Conservation (phyloP, 2,329 filamentous ascomycete genomes). For the Arachnomyces sp. region DNA sequence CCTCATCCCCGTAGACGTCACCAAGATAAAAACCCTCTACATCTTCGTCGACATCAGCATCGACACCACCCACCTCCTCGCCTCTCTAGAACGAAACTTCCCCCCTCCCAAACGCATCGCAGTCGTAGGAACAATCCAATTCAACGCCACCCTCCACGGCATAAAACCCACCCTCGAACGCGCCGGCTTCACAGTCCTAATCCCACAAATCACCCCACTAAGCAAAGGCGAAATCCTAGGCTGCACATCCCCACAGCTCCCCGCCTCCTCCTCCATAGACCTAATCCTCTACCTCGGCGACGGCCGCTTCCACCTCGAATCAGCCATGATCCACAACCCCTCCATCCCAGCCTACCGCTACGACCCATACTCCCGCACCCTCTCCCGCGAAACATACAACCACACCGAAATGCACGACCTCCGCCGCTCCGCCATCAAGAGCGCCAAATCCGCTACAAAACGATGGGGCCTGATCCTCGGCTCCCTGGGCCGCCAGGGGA, state of each 20-base stretch:
- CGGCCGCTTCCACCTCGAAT: conserved; percentile 91
- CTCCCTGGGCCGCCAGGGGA: conserved; percentile 85
- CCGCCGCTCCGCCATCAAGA: conserved; percentile 65
- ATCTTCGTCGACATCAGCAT: conserved; percentile 98
- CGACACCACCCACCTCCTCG: conserved; percentile 77
- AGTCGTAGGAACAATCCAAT: conserved; percentile 94
- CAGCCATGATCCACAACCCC: conserved; percentile 98
- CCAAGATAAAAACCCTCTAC: conserved; percentile 93
- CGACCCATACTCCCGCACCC: conserved; percentile 85
- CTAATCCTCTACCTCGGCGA: conserved; percentile 84
- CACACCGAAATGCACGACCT: conserved; percentile 84
- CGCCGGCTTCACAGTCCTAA: conserved; percentile 74
- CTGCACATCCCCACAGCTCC: conserved; percentile 81
- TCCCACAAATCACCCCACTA: conserved; percentile 86
- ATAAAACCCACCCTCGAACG: conserved; percentile 68
- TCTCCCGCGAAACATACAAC: conserved; percentile 85
- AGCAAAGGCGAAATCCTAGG: conserved; percentile 94
- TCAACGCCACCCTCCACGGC: conserved; percentile 93
- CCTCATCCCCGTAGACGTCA: conserved; percentile 90
- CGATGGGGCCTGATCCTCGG: conserved; percentile 96
- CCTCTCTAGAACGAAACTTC: conserved; percentile 84
- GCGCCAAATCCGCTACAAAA: conserved; percentile 64
- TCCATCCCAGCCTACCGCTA: conserved; percentile 85
- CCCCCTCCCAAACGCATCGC: conserved; percentile 76
- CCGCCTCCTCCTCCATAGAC: conserved; percentile 53